Evolutionary conservation across 2,329 filamentous ascomycete genomes (phyloP).

Genomic region (Fonsecaea erecta): DNA sequence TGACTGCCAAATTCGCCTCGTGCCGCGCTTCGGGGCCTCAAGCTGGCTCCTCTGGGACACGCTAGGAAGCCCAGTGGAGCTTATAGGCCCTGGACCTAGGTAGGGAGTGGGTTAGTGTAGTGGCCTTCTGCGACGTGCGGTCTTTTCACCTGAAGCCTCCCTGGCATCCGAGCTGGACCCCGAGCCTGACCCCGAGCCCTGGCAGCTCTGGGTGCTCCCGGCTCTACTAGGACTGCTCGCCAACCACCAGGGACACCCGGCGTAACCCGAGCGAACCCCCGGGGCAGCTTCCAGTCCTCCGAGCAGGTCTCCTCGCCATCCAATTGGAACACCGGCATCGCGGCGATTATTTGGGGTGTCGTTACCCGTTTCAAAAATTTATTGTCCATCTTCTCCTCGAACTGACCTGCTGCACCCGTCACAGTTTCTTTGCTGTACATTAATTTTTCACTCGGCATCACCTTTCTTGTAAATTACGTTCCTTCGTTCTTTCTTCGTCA

Average conservation of each 20-base stretch:
- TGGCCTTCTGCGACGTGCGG: neutral
- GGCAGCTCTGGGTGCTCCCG: neutral
- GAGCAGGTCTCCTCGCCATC: neutral
- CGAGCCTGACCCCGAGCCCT: neutral
- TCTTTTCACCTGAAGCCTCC: neutral
- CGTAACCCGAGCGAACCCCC: slow-evolving; percentile 10
- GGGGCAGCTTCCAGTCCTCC: slow-evolving; percentile 12
- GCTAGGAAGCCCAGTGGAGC: neutral
- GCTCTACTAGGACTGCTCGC: neutral
- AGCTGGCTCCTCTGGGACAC: neutral
- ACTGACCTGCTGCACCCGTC: slow-evolving; percentile 4
- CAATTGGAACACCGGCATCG: slow-evolving; percentile 10
- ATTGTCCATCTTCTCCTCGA: slow-evolving; percentile 12
- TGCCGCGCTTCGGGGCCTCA: neutral
- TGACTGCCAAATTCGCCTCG: neutral
- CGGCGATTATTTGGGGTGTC: slow-evolving; percentile 6
- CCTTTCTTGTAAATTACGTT: slow-evolving; percentile 34
- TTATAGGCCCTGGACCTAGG: neutral
- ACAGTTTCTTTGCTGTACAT: slow-evolving; percentile 25
- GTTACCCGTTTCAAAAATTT: slow-evolving; percentile 9
- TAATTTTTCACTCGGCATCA: slow-evolving; percentile 17
- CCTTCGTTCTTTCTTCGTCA: slow-evolving; percentile 32
- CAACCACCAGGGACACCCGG: slow-evolving; percentile 2
- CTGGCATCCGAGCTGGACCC: neutral
- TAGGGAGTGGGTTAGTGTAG: neutral